These are phyloP conservation scores for Salix exigua DNA, from an alignment of 345 rosid genomes.

Conservation along the genomic window DNA sequence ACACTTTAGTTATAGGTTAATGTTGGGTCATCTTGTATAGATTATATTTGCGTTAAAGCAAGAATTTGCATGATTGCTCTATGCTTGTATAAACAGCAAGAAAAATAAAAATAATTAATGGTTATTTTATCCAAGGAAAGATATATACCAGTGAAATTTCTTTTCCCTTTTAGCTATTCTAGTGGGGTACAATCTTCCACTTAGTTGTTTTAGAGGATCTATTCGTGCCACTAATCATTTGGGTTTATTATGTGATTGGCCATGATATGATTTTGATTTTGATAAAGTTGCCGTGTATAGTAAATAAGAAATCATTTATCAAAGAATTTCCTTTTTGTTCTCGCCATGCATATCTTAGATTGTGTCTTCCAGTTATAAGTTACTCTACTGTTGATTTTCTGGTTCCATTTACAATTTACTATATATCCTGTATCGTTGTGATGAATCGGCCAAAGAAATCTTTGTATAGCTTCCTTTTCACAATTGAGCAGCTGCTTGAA, in stretches of 20 bases:
- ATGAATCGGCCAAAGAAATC: not conserved
- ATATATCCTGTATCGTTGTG: too few species aligned
- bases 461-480: not conserved
- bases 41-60: constrained; percentile 17
- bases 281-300: not conserved
- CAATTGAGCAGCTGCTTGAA: not conserved
- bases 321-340: not conserved
- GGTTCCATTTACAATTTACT: not conserved
- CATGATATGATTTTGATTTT: not conserved
- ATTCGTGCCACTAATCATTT: not conserved
- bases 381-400: not conserved
- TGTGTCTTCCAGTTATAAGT: not conserved
- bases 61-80: constrained; percentile 10
- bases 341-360: not conserved
- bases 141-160: constrained; percentile 9
- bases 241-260: not conserved
- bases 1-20: not conserved
- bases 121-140: not conserved
- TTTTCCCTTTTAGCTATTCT: constrained; percentile 3
- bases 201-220: not conserved
- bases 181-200: not conserved
- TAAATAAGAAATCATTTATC: not conserved
- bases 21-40: constrained; percentile 16
- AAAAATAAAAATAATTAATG: not conserved
- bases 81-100: not conserved